Base-by-base conservation (phyloP, 2,329 filamentous ascomycete genomes). In the Endothia cerciana region DNA sequence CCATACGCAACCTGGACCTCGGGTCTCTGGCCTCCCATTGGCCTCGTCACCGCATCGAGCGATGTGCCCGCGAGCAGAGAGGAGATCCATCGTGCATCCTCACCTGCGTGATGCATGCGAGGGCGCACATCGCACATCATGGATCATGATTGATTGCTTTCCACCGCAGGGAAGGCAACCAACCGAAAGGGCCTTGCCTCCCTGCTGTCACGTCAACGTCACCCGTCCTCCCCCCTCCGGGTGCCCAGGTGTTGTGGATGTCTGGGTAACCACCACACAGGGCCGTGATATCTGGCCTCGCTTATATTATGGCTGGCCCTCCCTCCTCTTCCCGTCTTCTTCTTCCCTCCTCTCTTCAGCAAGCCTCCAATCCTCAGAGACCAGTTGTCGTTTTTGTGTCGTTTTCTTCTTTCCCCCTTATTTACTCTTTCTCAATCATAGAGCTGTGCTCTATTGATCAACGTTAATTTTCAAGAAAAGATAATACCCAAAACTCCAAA, bases 291-390 rank as follows among this genome's bases (percentile, higher is more conserved):
- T 71, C 70, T 71, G 74, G 73, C 75, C 75, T 68, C 73, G 72
- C 71, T 66, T 70, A 77, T 80, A 81, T 81, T 82, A 78, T 77
- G 77, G 72, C 67, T 71, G 73, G 72, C 72, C 60, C 70, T 72
- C 73, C 75, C 71, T 56, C 70, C 72, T 75, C 75, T 40, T 75
- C 74, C 75, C 75, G 75, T 74, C 74, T 73, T 72, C 72, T 74
- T 73, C 71, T 73, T 76, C 51, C 73, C 74, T 74, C 79, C 74
- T 73, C 73, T 87, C 87, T 83, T 83, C 83, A 89, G 88, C 89
- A 91, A 91, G 88, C 81, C 81, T 74, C 82, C 78, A 83, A 83
- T 80, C 74, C 73, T 76, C 78, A 75, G 82, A 82, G 83, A 81
- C 81, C 80, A 78, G 79, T 82, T 77, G 78, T 81, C 82, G 78